Base-by-base conservation (phyloP, 352 stramenopile genomes). In the Pythium dissimile region DNA sequence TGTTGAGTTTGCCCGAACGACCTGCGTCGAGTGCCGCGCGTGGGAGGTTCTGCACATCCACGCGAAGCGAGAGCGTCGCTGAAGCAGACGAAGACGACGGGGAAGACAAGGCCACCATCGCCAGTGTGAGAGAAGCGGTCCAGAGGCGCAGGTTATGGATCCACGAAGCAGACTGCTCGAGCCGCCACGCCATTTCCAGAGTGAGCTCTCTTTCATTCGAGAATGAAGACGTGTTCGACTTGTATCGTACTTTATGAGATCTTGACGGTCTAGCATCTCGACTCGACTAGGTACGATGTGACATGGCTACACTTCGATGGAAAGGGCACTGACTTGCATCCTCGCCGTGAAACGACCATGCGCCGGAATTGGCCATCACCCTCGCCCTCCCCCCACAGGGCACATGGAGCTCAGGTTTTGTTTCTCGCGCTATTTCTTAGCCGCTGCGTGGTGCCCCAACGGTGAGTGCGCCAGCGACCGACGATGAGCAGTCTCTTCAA, bases 401-500 rank as follows among this genome's bases (percentile, higher is more conserved):
- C n/a, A n/a, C n/a, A n/a, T n/a, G n/a, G n/a, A n/a, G n/a, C n/a
- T n/a, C n/a, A n/a, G n/a, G n/a, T n/a, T n/a, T n/a, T n/a, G n/a
- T n/a, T n/a, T n/a, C n/a, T n/a, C n/a, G n/a, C n/a, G n/a, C n/a
- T n/a, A n/a, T n/a, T 16, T 55, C 48, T 45, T 55, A 54, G 47
- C 27, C 44, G 15, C 8, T 3, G 16, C 42, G 20, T 21, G 16
- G 23, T n/a, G n/a, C n/a, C n/a, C n/a, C n/a, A n/a, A n/a, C n/a
- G n/a, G n/a, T n/a, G n/a, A n/a, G n/a, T 13, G 6, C 34, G 13
- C 20, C 12, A 16, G 12, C n/a, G 18, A 26, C 18, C 23, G 27
- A 34, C 20, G 43, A 85, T 83, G 75, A 88, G 80, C 70, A 82
- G 74, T 41, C 68, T 92, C 18, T 92, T 92, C 45, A 83, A 72